Evolutionary conservation across 768 basidiomycete species (phyloP).

Genomic region (Postia placenta): DNA sequence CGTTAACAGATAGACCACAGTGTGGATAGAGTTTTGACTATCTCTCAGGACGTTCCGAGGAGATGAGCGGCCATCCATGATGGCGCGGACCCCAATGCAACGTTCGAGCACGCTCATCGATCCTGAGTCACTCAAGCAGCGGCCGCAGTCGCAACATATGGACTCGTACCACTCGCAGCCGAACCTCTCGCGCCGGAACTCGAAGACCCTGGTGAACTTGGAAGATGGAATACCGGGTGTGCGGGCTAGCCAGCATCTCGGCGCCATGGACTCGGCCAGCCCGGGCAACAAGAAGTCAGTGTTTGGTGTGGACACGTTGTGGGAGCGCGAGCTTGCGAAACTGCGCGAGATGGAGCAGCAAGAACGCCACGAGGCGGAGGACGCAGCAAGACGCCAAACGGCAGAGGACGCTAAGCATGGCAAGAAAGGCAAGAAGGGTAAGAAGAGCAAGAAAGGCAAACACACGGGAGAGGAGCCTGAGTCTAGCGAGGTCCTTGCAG

Average conservation of each 20-base stretch:
- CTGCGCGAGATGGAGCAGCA: constrained; percentile 68
- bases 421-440: constrained; percentile 37
- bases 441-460: constrained; percentile 7
- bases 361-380: constrained; percentile 57
- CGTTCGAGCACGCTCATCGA: constrained; percentile 72
- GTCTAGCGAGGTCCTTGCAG: neutral
- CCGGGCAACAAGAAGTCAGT: constrained; percentile 58
- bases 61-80: constrained; percentile 89
- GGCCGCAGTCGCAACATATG: constrained; percentile 41
- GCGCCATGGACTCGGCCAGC: constrained; percentile 10
- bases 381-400: constrained; percentile 38
- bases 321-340: constrained; percentile 85
- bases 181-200: constrained; percentile 40
- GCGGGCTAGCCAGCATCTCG: constrained; percentile 26
- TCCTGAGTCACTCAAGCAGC: constrained; percentile 47
- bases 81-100: constrained; percentile 57
- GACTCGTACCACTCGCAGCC: constrained; percentile 38
- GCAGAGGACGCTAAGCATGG: constrained; percentile 34
- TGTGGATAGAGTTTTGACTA: no score
- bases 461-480: neutral
- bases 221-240: constrained; percentile 40
- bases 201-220: constrained; percentile 65
- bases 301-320: constrained; percentile 89
- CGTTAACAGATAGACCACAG: no score
- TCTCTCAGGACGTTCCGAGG: constrained; percentile 75